Evolutionary conservation across 1,284 basidiomycete genomes (phyloP), one percentile per base, ranked within the genome.

Genomic region (Sporisorium exsertum): DNA sequence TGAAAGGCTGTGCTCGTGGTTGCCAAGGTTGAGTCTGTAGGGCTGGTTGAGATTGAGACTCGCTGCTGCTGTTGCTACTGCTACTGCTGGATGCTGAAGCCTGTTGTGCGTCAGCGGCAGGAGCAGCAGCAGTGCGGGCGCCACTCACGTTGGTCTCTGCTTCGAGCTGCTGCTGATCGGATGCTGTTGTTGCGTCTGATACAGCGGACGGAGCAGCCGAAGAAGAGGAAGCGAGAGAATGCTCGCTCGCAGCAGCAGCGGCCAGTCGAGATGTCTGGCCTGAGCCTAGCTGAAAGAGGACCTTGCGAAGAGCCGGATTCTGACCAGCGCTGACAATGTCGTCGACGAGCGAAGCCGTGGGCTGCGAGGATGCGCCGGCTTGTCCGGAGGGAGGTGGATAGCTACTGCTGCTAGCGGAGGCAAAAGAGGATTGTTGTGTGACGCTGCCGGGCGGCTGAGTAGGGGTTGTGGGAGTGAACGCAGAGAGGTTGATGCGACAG

Each of bases 251-350:
- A 51, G 47, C 46, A 37, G 67, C 63, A 40, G 67, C 67, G 24
- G 67, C 62, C 42, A 40, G 64, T 18, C 60, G 22, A 15, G 67
- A 45, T 7, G 60, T 56, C 66, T 70, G 72, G 35, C 52, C 64
- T 16, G 72, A 71, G 24, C 72, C 72, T 20, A 75, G 72, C 54
- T 70, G 67, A 29, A 75, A 75, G 37, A 75, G 72, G n/a, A 75
- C 72, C 43, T 75, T 65, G 40, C 72, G 67, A 29, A 75, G 67
- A 0, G 67, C 67, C 10, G 67, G 72, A 32, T 75, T 75, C 43
- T 75, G 63, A 33, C 67, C 72, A 10, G 72, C 53, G 40, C 63
- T 70, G 63, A 75, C 72, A 24, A 69, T 46, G 50, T 74, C 58
- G 56, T 74, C 62, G 26, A 66, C 52, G 24, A 65, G 56, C 42